Percentiles rank a stretch among this genome's conserved stretches.
Evolutionary conservation across 2,329 filamentous ascomycete genomes (phyloP).

Genomic region (Basipetospora chlamydospora): DNA sequence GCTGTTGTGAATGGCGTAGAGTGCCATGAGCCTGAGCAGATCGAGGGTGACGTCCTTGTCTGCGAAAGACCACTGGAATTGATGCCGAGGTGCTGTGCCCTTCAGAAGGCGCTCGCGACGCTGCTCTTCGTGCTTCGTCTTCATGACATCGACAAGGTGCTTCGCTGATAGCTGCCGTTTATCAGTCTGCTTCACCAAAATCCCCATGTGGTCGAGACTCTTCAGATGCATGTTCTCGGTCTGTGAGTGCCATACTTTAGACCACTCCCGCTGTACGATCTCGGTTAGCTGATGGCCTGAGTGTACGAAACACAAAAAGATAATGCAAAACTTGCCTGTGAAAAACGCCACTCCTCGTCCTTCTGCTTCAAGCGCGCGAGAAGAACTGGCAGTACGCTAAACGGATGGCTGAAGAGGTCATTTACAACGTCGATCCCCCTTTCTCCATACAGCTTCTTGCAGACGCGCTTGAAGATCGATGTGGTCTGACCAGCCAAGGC

Average conservation of each 20-base stretch:
- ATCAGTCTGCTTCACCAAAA: constrained; percentile 74
- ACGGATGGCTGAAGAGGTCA: constrained; percentile 73
- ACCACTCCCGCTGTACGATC: constrained; percentile 89
- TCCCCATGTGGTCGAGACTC: constrained; percentile 92
- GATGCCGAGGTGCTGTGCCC: constrained; percentile 48
- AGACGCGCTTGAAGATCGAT: constrained; percentile 90
- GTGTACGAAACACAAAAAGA: too few species aligned
- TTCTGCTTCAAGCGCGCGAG: constrained; percentile 87
- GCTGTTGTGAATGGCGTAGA: constrained; percentile 52
- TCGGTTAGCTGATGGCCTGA: too few species aligned
- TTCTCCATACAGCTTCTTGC: constrained; percentile 96
- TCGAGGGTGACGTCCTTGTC: constrained; percentile 55
- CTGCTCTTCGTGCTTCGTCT: constrained; percentile 85
- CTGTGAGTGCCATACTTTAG: constrained; percentile 95
- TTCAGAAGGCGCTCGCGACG: constrained; percentile 54
- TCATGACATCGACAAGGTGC: constrained; percentile 77
- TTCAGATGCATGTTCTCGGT: constrained; percentile 91
- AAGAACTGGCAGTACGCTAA: constrained; percentile 76
- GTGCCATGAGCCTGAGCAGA: constrained; percentile 45
- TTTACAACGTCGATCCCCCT: constrained; percentile 73
- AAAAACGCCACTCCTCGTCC: constrained; percentile 94
- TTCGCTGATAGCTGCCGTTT: constrained; percentile 87
- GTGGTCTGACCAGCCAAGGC: constrained; percentile 86
- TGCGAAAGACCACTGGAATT: constrained; percentile 61
- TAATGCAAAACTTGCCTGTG: constrained; percentile 43